Base-by-base conservation (phyloP, 2,329 filamentous ascomycete species). In the Pyrenophora graminea region DNA sequence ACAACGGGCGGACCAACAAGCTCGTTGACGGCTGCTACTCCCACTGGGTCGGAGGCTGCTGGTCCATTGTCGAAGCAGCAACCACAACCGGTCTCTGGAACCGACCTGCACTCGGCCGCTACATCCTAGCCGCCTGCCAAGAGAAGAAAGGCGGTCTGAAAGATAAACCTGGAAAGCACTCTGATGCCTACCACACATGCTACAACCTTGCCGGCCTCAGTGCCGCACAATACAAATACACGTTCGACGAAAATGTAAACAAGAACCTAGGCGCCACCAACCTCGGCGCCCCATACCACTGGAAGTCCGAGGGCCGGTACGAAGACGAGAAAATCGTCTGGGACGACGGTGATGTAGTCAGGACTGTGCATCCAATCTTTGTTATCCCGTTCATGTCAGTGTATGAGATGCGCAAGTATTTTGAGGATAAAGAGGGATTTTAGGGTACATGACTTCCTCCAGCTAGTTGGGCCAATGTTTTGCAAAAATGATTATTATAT, bases 1-100 rank as follows among this genome's bases (percentile, higher is more conserved):
- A 96, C 69, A 89, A 90, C 34, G 94, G 94, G 55, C 88, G 94
- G 62, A 96, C 93, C 23, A 97, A 97, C 80, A 99, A 99, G 77
- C 82, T 99, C 27, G 94, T 97, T 27, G 94, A 99, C 73, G 94
- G 93, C 39, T 99, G 94, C 77, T 99, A 99, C 77, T 96, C 90
- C 71, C 93, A 97, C 75, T 99, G 94, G 94, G 88, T 96, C 30
- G 94, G 94, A 47, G 89, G 89, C 47, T 97, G 92, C 77, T 99
- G 92, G 90, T 88, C 93, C 39, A 76, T 99, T 59, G 80, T 97
- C 61, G 89, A 97, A 77, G 90, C 90, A 50, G 87, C 87, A 47
- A 82, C 82, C 60, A 83, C 54, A 0, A 48, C 44, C 4, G 46
- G 43, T 1, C 75, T 91, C 39, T 97, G 91, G 80, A 92, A 86